A percentile compares a stretch with the other conserved stretches of the same genome.
Conservation (phyloP, 2,329 filamentous ascomycete genomes). For the Colletotrichum gigasporum region DNA sequence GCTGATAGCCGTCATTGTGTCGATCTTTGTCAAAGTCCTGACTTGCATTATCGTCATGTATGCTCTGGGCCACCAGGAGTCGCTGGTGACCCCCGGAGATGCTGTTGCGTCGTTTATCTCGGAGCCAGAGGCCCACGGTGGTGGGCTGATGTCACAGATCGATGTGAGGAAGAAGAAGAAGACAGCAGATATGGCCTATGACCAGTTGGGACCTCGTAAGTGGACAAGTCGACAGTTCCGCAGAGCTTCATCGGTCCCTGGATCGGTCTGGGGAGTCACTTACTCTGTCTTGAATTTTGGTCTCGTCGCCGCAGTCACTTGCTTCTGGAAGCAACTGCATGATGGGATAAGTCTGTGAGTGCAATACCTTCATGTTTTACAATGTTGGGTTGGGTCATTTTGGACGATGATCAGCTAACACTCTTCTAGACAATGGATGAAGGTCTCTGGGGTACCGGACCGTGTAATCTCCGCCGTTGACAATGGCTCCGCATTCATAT, state of each 20-base stretch:
- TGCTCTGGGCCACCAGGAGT: neutral
- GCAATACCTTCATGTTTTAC: no score
- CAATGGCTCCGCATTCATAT: neutral
- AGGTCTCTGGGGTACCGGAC: neutral
- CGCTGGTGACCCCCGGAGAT: slow-evolving; percentile 3
- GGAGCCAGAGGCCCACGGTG: neutral
- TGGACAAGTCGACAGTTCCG: neutral
- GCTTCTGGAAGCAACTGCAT: neutral
- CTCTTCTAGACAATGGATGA: neutral
- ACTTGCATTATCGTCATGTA: neutral
- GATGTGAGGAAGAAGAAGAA: neutral
- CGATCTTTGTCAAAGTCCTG: neutral
- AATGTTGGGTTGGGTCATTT: neutral
- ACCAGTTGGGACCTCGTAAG: neutral
- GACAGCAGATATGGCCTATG: neutral
- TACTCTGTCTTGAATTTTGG: neutral
- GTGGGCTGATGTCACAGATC: no score
- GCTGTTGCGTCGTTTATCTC: slow-evolving; percentile 1
- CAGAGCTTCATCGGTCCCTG: neutral
- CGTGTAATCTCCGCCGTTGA: neutral
- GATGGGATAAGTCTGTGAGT: neutral
- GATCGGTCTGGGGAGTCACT: neutral
- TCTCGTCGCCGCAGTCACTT: neutral
- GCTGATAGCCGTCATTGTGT: neutral
- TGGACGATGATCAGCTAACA: neutral